phyloP scores from a whole-genome alignment of 192 early-diverging fungal genomes.

The Chytriomyces sp. region DNA sequence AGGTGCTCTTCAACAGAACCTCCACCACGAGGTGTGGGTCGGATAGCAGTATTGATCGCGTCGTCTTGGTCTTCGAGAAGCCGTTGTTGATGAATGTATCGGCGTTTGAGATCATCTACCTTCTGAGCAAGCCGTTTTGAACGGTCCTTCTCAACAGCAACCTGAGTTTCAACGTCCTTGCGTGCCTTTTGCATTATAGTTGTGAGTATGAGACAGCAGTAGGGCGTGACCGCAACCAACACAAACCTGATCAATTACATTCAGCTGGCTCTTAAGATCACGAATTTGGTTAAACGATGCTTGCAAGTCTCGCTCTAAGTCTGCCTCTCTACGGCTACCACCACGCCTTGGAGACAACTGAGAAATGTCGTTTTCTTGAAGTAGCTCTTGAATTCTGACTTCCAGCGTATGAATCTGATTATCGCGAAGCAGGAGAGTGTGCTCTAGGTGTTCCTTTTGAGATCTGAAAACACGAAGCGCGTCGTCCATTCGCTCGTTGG shows the following conservation, averaged over 20 bases:
- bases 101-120: slow-evolving; percentile 33
- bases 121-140: slow-evolving; percentile 24
- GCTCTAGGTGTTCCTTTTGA: slow-evolving; percentile 27
- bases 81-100: slow-evolving; percentile 6
- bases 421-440: slow-evolving; percentile 19
- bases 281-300: slow-evolving; percentile 26
- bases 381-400: slow-evolving; percentile 35
- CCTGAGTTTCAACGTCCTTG: slow-evolving; percentile 27
- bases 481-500: slow-evolving; percentile 18
- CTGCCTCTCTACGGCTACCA: slow-evolving; percentile 22
- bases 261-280: slow-evolving; percentile 24
- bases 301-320: slow-evolving; percentile 38
- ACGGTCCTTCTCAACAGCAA: slow-evolving; percentile 32
- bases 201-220: not conserved
- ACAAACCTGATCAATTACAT: slow-evolving; percentile 22
- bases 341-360: slow-evolving; percentile 11
- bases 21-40: slow-evolving; percentile 20
- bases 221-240: not conserved
- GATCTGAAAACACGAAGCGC: slow-evolving; percentile 12
- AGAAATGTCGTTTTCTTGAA: slow-evolving; percentile 22
- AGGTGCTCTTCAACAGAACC: slow-evolving; percentile 18
- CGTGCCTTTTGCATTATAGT: slow-evolving; percentile 6
- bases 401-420: slow-evolving; percentile 27
- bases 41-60: slow-evolving; percentile 33
- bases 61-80: slow-evolving; percentile 31